Conservation (phyloP, 208 protist species). For the Naegleria lovaniensis region DNA sequence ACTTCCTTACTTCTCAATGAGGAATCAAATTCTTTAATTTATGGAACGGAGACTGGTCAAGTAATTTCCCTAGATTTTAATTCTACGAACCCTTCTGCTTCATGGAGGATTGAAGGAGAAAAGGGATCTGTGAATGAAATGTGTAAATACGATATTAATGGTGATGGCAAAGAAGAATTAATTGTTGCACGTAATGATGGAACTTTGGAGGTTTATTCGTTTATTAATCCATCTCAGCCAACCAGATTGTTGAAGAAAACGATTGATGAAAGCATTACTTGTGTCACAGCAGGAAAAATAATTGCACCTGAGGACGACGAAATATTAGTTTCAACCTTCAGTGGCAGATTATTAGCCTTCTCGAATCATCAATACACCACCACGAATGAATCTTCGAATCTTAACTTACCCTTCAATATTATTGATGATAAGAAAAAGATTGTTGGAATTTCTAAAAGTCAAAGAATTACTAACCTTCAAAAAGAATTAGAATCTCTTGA, state of each 20-base stretch:
- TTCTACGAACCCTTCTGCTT: not conserved
- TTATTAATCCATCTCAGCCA: slow-evolving; percentile 22
- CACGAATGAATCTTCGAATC: not conserved
- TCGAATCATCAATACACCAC: not conserved
- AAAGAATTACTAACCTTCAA: slow-evolving; percentile 18
- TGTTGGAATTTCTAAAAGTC: not conserved
- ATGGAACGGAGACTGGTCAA: slow-evolving; percentile 33
- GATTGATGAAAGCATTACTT: slow-evolving; percentile 33
- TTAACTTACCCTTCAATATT: not conserved
- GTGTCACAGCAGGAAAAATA: slow-evolving; percentile 17
- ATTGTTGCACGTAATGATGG: slow-evolving; percentile 69
- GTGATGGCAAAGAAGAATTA: slow-evolving; percentile 57
- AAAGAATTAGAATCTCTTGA: slow-evolving; percentile 36
- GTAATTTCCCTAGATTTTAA: not conserved
- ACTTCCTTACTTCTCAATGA: not conserved
- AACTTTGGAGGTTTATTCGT: slow-evolving; percentile 55
- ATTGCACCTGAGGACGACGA: slow-evolving; percentile 29
- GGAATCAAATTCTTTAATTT: slow-evolving; percentile 26
- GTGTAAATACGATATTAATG: slow-evolving; percentile 55
- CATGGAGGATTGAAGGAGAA: not conserved
- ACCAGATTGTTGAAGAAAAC: slow-evolving; percentile 26
- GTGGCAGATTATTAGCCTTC: slow-evolving; percentile 61
- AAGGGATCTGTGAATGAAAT: slow-evolving; percentile 49
- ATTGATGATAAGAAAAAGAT: not conserved
- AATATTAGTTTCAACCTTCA: slow-evolving; percentile 66